Conservation (phyloP, 768 basidiomycete species). For the Suillus variegatus region DNA sequence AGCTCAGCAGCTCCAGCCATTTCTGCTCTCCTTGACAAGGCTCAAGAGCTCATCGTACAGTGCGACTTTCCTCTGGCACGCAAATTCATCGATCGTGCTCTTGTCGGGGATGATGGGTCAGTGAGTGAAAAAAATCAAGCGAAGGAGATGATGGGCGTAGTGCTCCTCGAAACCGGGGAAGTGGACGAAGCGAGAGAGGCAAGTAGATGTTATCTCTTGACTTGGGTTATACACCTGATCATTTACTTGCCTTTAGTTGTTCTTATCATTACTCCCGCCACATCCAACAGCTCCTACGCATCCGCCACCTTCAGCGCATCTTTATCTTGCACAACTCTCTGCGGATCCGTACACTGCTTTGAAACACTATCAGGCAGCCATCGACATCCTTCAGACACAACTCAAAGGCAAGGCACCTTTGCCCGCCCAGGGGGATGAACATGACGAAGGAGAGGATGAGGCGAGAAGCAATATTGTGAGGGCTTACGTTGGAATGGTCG, state of each 20-base stretch:
- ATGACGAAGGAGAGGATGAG: constrained; percentile 54
- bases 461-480: constrained; percentile 69
- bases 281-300: constrained; percentile 56
- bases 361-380: constrained; percentile 77
- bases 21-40: constrained; percentile 67
- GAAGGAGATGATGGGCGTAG: constrained; percentile 79
- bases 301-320: constrained; percentile 75
- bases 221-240: not conserved
- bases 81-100: constrained; percentile 66
- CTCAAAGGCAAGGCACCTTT: constrained; percentile 73
- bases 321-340: constrained; percentile 86
- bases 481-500: constrained; percentile 85
- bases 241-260: constrained; percentile 46
- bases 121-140: constrained; percentile 60
- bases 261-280: constrained; percentile 61
- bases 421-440: constrained; percentile 33
- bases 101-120: constrained; percentile 52
- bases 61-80: constrained; percentile 83
- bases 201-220: constrained; percentile 26
- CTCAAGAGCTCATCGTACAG: constrained; percentile 78
- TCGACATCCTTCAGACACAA: constrained; percentile 65
- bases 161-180: constrained; percentile 78
- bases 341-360: constrained; percentile 75
- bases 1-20: constrained; percentile 44
- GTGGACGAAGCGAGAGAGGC: constrained; percentile 71